These are phyloP conservation scores for Suillus decipiens DNA, from an alignment of 768 basidiomycete genomes.

Conservation along the genomic window DNA sequence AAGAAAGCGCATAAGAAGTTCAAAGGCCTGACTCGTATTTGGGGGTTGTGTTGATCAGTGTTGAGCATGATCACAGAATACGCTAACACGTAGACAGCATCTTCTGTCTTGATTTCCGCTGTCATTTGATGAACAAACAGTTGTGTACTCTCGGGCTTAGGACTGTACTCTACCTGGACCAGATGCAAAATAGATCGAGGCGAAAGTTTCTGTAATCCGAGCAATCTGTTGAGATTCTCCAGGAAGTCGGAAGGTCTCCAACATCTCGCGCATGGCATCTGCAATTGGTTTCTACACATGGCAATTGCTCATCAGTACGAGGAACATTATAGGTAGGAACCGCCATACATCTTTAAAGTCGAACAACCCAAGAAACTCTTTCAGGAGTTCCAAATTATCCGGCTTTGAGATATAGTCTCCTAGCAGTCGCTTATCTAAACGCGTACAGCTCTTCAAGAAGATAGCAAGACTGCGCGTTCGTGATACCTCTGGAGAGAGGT, in stretches of 20 bases:
- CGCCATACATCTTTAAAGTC: slow-evolving; percentile 81
- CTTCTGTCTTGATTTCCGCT: slow-evolving; percentile 90
- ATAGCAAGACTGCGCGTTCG: slow-evolving; percentile 71
- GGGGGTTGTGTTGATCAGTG: slow-evolving; percentile 95
- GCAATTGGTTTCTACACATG: slow-evolving; percentile 81
- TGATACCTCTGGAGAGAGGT: slow-evolving; percentile 56
- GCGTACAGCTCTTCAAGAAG: slow-evolving; percentile 82
- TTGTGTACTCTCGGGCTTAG: neutral
- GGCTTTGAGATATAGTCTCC: slow-evolving; percentile 93
- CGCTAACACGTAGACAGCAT: slow-evolving; percentile 91
- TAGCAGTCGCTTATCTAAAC: slow-evolving; percentile 89
- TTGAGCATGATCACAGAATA: slow-evolving; percentile 99
- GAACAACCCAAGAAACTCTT: slow-evolving; percentile 84
- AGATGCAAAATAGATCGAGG: slow-evolving; percentile 85
- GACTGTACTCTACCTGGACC: slow-evolving; percentile 62
- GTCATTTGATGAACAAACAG: slow-evolving; percentile 7
- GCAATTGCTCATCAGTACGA: neutral
- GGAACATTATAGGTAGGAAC: slow-evolving; percentile 1
- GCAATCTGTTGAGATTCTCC: slow-evolving; percentile 94
- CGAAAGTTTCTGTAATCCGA: slow-evolving; percentile 94
- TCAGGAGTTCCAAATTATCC: slow-evolving; percentile 82
- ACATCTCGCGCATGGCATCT: slow-evolving; percentile 92
- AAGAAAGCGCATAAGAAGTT: slow-evolving; percentile 9
- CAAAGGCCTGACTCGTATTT: slow-evolving; percentile 66
- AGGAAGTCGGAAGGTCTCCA: slow-evolving; percentile 92